phyloP scores from a whole-genome alignment of 352 stramenopile species.

The Aphanomyces invadans region DNA sequence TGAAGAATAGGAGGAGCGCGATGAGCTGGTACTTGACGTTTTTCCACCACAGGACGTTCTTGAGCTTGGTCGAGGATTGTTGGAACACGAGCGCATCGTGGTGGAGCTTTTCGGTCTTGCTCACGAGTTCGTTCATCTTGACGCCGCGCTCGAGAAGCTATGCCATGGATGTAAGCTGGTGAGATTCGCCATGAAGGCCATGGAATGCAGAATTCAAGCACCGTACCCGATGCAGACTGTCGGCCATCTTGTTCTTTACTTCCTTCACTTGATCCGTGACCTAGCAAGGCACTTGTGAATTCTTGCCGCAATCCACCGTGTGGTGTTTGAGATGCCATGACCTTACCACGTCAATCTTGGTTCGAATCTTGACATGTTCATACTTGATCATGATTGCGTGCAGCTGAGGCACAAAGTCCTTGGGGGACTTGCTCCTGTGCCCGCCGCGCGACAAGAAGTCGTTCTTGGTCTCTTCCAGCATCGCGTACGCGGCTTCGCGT shows the following conservation, averaged over 20 bases:
- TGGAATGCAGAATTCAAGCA: background rate
- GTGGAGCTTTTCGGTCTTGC: constrained; percentile 88
- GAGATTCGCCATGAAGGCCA: constrained; percentile 9
- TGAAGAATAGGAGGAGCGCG: constrained; percentile 36
- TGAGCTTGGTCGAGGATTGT: constrained; percentile 86
- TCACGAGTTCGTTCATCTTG: constrained; percentile 93
- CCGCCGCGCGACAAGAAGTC: constrained; percentile 58
- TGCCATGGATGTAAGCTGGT: too few relatives aligned
- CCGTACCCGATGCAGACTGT: constrained; percentile 93
- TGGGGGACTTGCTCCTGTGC: constrained; percentile 51
- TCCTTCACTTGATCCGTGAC: constrained; percentile 96
- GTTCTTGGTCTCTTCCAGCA: constrained; percentile 58
- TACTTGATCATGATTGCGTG: constrained; percentile 75
- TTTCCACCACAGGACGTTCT: constrained; percentile 85
- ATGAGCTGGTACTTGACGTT: constrained; percentile 77
- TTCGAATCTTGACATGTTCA: constrained; percentile 75
- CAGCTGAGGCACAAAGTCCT: constrained; percentile 49
- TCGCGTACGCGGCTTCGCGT: constrained; percentile 59
- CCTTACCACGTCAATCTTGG: constrained; percentile 50
- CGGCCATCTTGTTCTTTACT: constrained; percentile 97
- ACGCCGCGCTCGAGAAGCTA: constrained; percentile 97
- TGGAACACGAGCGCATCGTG: constrained; percentile 97
- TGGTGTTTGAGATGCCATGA: too few relatives aligned
- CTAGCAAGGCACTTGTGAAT: too few relatives aligned
- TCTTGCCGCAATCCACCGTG: too few relatives aligned